Conservation (phyloP, 192 early-diverging fungal species). For the Coemansia sp. region DNA sequence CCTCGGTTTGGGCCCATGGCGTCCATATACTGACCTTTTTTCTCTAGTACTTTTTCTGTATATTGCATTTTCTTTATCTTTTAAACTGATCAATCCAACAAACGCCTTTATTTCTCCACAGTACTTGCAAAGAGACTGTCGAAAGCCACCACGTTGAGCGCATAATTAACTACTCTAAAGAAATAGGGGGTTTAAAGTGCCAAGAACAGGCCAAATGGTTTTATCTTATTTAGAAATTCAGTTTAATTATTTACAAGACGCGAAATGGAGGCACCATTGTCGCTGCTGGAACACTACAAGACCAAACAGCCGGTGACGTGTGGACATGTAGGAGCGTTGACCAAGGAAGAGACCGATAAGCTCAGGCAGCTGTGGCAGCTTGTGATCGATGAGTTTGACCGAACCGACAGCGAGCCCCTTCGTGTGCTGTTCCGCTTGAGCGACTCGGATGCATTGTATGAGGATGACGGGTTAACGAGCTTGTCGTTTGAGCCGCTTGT, state of each 20-base stretch:
- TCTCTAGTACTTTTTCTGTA: not conserved
- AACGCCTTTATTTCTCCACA: no score
- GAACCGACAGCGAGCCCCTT: conserved; percentile 8
- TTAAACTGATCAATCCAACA: not conserved
- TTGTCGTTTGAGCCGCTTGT: conserved; percentile 41
- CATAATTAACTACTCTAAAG: no score
- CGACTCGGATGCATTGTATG: not conserved
- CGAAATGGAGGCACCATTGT: conserved; percentile 1
- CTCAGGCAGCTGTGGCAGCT: conserved; percentile 56
- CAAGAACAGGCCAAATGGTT: no score
- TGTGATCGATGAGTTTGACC: conserved; percentile 37
- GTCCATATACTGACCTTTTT: not conserved
- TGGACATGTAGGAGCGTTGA: conserved; percentile 47
- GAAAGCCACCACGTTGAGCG: no score
- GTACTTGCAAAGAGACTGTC: no score
- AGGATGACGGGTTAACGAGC: conserved; percentile 8
- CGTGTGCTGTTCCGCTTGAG: conserved; percentile 15
- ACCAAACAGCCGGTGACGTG: conserved; percentile 9
- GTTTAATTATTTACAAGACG: no score
- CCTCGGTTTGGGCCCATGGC: not conserved
- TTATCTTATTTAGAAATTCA: not conserved
- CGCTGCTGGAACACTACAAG: conserved; percentile 43
- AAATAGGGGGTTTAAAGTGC: no score
- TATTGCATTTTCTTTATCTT: no score
- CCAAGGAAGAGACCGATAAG: conserved; percentile 29